These are phyloP conservation scores for Apiospora phragmitis DNA, from an alignment of 2,329 filamentous ascomycete genomes.

Conservation along the genomic window DNA sequence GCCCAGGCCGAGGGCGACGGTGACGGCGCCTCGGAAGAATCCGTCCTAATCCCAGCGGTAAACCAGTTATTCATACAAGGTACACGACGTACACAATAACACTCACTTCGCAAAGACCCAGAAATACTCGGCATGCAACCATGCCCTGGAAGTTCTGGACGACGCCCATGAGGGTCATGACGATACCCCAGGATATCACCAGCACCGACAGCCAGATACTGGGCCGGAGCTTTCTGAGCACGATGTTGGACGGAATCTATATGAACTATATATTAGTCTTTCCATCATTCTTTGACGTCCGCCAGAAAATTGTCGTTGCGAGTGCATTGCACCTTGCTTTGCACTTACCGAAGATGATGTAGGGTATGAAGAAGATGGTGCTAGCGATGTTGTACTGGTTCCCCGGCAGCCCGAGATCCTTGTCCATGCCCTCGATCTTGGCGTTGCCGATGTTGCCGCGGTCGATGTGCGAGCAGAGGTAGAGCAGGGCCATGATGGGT, in stretches of 20 bases:
- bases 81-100: not conserved
- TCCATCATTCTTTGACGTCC: too few species aligned
- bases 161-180: conserved; percentile 30
- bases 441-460: conserved; percentile 33
- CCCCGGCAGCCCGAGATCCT: conserved; percentile 30
- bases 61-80: not conserved
- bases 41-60: conserved; percentile 13
- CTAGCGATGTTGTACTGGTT: conserved; percentile 29
- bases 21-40: conserved; percentile 33
- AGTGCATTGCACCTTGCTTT: too few species aligned
- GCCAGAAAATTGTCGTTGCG: too few species aligned
- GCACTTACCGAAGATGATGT: conserved; percentile 27
- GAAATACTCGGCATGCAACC: conserved; percentile 29
- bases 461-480: conserved; percentile 29
- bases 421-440: conserved; percentile 30
- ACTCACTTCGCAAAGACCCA: conserved; percentile 35
- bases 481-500: conserved; percentile 26
- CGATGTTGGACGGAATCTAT: conserved; percentile 31
- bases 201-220: not conserved
- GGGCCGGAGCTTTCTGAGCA: conserved; percentile 21
- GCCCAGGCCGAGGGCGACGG: conserved; percentile 21
- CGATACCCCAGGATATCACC: conserved; percentile 13
- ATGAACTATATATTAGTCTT: not conserved
- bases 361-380: conserved; percentile 31
- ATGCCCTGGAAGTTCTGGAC: conserved; percentile 27